Evolutionary conservation across 345 rosid species (phyloP).

Genomic region (Populus ilicifolia): DNA sequence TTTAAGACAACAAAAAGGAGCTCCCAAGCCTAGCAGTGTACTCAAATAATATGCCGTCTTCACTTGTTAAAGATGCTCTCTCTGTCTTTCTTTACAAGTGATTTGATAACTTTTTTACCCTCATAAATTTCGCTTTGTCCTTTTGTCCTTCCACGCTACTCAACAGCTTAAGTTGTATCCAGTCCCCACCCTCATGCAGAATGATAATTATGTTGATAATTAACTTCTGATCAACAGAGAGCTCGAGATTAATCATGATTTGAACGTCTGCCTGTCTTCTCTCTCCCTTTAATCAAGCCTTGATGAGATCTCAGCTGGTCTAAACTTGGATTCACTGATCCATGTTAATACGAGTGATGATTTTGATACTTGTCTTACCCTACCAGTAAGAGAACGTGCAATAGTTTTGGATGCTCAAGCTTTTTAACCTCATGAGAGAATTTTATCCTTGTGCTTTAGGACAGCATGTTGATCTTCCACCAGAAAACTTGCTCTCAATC

Average conservation of each 20-base stretch:
- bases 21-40: not conserved
- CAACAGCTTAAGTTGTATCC: constrained; percentile 10
- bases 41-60: not conserved
- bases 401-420: not conserved
- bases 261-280: not conserved
- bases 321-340: not conserved
- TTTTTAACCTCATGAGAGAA: no score
- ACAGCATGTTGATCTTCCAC: no score
- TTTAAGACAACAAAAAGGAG: not conserved
- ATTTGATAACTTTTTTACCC: not conserved
- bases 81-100: constrained; percentile 35
- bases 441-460: no score
- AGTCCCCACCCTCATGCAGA: not conserved
- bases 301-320: not conserved
- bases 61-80: not conserved
- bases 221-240: no score
- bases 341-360: not conserved
- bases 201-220: not conserved
- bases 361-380: not conserved
- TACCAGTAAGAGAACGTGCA: not conserved
- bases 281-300: not conserved
- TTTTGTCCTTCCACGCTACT: constrained; percentile 40
- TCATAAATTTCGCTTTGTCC: not conserved
- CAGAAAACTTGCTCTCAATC: not conserved
- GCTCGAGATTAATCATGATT: no score